These are phyloP conservation scores for Wickerhamomyces canadensis DNA, from an alignment of 805 yeast species.

Conservation along the genomic window DNA sequence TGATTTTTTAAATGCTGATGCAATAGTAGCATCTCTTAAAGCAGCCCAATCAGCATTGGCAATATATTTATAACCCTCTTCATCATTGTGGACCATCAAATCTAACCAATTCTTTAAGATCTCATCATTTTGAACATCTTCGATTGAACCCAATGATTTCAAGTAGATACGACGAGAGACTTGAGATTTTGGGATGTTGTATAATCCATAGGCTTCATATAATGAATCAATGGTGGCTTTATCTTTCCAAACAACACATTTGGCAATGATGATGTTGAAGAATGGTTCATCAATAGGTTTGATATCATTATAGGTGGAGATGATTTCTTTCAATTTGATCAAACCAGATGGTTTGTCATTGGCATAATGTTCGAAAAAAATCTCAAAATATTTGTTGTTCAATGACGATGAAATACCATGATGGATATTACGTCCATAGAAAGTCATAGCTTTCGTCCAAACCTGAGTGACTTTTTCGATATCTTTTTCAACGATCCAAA, in stretches of 20 bases:
- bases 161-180: conserved; percentile 69
- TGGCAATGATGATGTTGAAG: conserved; percentile 67
- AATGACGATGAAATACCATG: conserved; percentile 69
- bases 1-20: conserved; percentile 12
- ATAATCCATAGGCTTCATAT: conserved; percentile 51
- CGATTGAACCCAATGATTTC: conserved; percentile 66
- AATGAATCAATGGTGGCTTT: conserved; percentile 59
- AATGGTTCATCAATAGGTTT: conserved; percentile 74
- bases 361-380: conserved; percentile 56
- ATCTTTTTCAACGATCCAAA: conserved; percentile 50
- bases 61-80: conserved; percentile 51
- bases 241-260: conserved; percentile 63
- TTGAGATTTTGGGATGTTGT: conserved; percentile 53
- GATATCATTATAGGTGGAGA: conserved; percentile 48
- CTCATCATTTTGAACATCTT: conserved; percentile 41
- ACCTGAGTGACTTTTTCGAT: conserved; percentile 52
- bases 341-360: conserved; percentile 50
- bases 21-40: conserved; percentile 63
- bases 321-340: conserved; percentile 48
- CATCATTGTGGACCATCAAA: conserved; percentile 43
- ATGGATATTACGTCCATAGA: conserved; percentile 52
- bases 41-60: conserved; percentile 87
- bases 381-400: conserved; percentile 61
- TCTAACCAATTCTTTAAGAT: conserved; percentile 55
- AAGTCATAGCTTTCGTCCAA: conserved; percentile 58